Percentiles rank a stretch among this genome's conserved stretches.
Conservation (phyloP, 495 filamentous ascomycete species). For the Penicillium ochrochloron region DNA sequence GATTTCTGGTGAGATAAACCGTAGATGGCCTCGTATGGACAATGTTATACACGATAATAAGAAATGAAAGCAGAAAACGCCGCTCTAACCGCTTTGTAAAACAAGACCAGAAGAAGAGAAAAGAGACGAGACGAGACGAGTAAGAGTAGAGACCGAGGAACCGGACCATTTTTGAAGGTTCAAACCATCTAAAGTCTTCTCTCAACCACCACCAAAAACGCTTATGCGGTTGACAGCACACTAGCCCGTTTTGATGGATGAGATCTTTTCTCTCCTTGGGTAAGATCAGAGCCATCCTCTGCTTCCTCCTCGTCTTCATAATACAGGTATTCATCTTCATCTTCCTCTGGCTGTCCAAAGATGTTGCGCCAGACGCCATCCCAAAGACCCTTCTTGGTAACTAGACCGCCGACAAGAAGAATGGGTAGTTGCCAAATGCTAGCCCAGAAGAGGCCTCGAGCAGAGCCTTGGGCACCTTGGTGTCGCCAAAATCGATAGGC, state of each 20-base stretch:
- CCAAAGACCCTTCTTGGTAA: slow-evolving; percentile 95
- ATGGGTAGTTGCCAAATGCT: slow-evolving; percentile 96
- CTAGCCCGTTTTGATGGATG: slow-evolving; percentile 19
- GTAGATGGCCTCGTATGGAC: slow-evolving; percentile 22
- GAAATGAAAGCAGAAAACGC: slow-evolving; percentile 23
- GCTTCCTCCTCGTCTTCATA: slow-evolving; percentile 43
- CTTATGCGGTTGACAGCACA: slow-evolving; percentile 23
- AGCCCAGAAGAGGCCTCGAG: slow-evolving; percentile 91
- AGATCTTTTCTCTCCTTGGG: background rate
- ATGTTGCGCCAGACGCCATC: slow-evolving; percentile 76
- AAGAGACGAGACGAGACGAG: slow-evolving; percentile 1
- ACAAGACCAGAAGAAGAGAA: slow-evolving; percentile 11
- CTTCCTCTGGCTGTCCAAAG: slow-evolving; percentile 55
- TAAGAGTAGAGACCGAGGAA: background rate
- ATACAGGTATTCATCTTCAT: slow-evolving; percentile 48
- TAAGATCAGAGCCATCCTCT: slow-evolving; percentile 2
- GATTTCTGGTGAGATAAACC: slow-evolving; percentile 9
- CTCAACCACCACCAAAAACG: background rate
- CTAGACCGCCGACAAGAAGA: slow-evolving; percentile 86
- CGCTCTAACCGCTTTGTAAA: slow-evolving; percentile 33
- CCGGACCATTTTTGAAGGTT: background rate
- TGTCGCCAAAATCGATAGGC: slow-evolving; percentile 81
- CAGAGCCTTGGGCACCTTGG: slow-evolving; percentile 78
- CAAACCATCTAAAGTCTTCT: background rate
- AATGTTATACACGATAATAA: slow-evolving; percentile 32